Evolutionary conservation across 331 rosid genomes (phyloP).

Genomic region (Telfairia occidentalis): DNA sequence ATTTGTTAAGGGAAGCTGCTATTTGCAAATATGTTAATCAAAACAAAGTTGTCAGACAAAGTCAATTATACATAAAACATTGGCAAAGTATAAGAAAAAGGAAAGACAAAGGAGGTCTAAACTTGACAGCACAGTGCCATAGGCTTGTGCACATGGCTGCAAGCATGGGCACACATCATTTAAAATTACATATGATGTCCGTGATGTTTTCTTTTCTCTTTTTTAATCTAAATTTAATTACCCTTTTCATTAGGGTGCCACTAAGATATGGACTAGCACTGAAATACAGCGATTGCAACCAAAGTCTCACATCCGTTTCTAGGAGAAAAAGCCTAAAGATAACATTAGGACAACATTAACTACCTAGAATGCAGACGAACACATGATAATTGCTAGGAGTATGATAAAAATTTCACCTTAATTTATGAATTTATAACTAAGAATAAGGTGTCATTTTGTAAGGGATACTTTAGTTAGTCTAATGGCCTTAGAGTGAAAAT

Average conservation of each 20-base stretch:
- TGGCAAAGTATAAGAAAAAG: not conserved
- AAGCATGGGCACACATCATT: not conserved
- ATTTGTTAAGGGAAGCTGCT: not conserved
- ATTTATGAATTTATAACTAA: too few relatives aligned
- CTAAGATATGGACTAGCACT: not conserved
- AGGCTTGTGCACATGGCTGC: not conserved
- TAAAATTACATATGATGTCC: not conserved
- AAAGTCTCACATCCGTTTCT: not conserved
- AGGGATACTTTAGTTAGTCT: too few relatives aligned
- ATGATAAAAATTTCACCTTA: not conserved
- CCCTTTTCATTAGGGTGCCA: not conserved
- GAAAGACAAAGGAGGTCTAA: not conserved
- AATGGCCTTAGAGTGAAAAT: too few relatives aligned
- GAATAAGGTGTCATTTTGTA: too few relatives aligned
- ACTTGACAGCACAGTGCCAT: not conserved
- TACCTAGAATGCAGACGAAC: not conserved
- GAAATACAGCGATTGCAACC: not conserved
- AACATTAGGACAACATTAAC: too few relatives aligned
- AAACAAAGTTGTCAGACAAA: conserved; percentile 11
- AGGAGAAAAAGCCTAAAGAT: not conserved
- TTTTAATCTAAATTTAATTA: not conserved
- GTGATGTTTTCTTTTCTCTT: not conserved
- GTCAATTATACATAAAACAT: not conserved
- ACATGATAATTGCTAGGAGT: not conserved
- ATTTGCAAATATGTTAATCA: not conserved